Evolutionary conservation across 306 rosid species (phyloP).

Genomic region (Rosa multiflora): DNA sequence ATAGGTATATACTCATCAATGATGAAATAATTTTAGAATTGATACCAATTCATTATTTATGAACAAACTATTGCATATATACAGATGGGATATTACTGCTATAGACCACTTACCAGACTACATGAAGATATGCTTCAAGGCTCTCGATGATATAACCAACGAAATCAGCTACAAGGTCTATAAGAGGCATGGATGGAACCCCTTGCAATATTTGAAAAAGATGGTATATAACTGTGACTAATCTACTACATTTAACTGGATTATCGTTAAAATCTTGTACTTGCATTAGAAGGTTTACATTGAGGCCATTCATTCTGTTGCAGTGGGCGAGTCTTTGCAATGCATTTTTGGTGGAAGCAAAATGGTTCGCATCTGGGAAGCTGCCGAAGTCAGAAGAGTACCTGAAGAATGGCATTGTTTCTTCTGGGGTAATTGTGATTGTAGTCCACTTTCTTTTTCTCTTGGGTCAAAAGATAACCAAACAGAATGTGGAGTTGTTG

Average conservation of each 20-base stretch:
- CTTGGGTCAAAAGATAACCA: constrained; percentile 46
- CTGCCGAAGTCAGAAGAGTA: constrained; percentile 52
- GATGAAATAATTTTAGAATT: neutral
- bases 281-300: neutral
- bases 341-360: constrained; percentile 64
- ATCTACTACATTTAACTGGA: neutral
- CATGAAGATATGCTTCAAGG: constrained; percentile 55
- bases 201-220: constrained; percentile 26
- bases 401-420: constrained; percentile 53
- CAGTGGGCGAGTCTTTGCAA: constrained; percentile 60
- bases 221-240: constrained; percentile 21
- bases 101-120: constrained; percentile 43
- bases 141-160: constrained; percentile 43
- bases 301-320: neutral
- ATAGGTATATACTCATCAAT: constrained; percentile 27
- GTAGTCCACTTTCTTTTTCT: constrained; percentile 54
- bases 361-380: constrained; percentile 56
- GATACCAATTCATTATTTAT: neutral
- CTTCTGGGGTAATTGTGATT: constrained; percentile 53
- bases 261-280: neutral
- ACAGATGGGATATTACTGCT: constrained; percentile 56
- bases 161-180: constrained; percentile 48
- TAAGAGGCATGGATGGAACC: constrained; percentile 51
- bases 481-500: constrained; percentile 14
- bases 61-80: neutral